phyloP scores from a whole-genome alignment of 2,329 filamentous ascomycete species.

The Colletotrichum lupini region DNA sequence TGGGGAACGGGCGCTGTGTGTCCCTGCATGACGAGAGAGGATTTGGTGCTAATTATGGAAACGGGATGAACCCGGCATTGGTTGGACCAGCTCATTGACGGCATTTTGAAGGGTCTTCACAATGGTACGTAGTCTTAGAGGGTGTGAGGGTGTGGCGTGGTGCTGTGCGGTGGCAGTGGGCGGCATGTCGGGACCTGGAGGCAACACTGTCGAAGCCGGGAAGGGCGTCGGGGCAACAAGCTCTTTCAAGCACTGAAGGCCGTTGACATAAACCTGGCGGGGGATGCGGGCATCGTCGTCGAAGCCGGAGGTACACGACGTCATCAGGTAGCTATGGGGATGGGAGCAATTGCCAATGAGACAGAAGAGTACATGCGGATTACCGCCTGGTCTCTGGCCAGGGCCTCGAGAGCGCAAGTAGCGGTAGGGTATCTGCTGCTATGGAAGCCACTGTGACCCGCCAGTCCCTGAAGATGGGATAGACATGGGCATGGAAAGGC shows the following conservation, averaged over 20 bases:
- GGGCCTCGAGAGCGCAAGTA: neutral
- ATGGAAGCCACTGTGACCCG: conserved; percentile 9
- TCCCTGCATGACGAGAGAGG: conserved; percentile 29
- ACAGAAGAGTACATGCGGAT: conserved; percentile 2
- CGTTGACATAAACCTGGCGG: conserved; percentile 34
- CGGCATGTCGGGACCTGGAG: conserved; percentile 10
- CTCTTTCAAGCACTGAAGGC: conserved; percentile 26
- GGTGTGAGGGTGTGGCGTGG: conserved; percentile 9
- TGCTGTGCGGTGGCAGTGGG: conserved; percentile 1
- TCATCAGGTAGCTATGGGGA: conserved; percentile 34
- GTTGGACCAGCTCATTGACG: conserved; percentile 20
- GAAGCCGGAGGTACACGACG: conserved; percentile 30
- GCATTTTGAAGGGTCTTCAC: conserved; percentile 24
- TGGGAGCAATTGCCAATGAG: conserved; percentile 6
- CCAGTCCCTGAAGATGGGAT: conserved; percentile 26
- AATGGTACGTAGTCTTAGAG: conserved; percentile 11
- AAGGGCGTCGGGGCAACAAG: conserved; percentile 25
- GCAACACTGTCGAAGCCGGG: conserved; percentile 12
- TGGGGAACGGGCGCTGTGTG: conserved; percentile 8
- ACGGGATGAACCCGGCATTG: conserved; percentile 32
- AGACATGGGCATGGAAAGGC: neutral
- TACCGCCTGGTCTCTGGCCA: conserved; percentile 5
- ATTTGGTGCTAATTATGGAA: conserved; percentile 35
- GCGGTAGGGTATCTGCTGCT: neutral
- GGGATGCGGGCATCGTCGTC: conserved; percentile 27